phyloP scores from a whole-genome alignment of 192 early-diverging fungal species.

The Umbelopsis vinacea region DNA sequence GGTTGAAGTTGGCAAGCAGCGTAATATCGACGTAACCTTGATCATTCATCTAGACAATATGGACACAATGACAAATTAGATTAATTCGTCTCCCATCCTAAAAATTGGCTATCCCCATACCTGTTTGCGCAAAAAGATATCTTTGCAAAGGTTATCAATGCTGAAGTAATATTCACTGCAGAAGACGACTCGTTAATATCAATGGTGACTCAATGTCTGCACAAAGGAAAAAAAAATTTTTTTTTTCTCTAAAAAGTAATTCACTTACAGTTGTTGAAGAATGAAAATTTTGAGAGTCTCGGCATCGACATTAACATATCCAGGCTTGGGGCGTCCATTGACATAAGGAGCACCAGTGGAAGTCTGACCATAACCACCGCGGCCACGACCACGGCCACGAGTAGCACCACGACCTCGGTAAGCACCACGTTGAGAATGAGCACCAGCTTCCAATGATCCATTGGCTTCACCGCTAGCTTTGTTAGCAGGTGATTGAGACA shows the following conservation, averaged over 20 bases:
- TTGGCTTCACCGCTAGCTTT: neutral
- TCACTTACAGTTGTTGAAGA: conserved; percentile 64
- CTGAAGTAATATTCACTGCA: conserved; percentile 96
- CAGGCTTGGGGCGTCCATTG: conserved; percentile 12
- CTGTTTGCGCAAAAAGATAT: conserved; percentile 86
- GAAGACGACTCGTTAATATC: neutral
- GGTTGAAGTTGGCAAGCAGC: conserved; percentile 87
- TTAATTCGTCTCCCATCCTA: neutral
- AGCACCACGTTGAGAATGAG: neutral
- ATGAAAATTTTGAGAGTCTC: conserved; percentile 60
- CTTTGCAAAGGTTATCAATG: conserved; percentile 95
- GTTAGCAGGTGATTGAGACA: neutral
- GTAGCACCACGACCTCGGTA: conserved; percentile 18
- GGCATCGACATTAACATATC: conserved; percentile 36
- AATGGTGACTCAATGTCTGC: too few relatives aligned
- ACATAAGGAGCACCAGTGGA: neutral
- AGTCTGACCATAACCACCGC: conserved; percentile 26
- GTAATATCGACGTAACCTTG: conserved; percentile 82
- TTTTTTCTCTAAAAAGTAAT: neutral
- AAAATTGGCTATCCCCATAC: conserved; percentile 19
- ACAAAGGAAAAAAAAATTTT: too few relatives aligned
- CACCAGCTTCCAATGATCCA: neutral
- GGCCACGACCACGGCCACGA: conserved; percentile 28
- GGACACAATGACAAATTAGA: neutral
- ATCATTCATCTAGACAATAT: conserved; percentile 77